Conservation (phyloP, 768 basidiomycete species). For the Termitomyces sp. region DNA sequence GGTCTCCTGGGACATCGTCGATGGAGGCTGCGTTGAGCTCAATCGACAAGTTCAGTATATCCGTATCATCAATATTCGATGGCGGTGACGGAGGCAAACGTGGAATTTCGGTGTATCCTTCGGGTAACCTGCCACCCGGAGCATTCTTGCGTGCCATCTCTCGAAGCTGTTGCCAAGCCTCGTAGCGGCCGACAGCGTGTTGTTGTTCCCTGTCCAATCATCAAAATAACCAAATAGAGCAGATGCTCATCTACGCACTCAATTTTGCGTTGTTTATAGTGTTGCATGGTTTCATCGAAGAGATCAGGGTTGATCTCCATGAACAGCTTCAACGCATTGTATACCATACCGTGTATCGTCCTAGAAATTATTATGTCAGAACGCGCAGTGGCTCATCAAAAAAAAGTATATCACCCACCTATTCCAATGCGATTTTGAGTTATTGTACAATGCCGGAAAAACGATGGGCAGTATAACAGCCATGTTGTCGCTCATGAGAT, state of each 20-base stretch:
- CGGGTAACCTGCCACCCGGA: constrained; percentile 64
- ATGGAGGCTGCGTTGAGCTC: constrained; percentile 84
- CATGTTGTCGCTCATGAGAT: constrained; percentile 97
- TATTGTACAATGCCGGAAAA: constrained; percentile 93
- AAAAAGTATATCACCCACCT: constrained; percentile 55
- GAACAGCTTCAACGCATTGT: constrained; percentile 96
- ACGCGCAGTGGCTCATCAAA: constrained; percentile 3
- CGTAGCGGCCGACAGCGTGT: constrained; percentile 78
- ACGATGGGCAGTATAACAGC: constrained; percentile 88
- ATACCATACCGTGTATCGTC: constrained; percentile 99
- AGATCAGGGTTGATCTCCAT: constrained; percentile 99
- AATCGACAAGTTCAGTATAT: constrained; percentile 85
- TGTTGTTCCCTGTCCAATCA: constrained; percentile 70
- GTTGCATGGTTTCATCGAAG: constrained; percentile 90
- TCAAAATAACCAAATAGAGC: not conserved
- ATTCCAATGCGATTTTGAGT: constrained; percentile 98
- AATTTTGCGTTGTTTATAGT: constrained; percentile 85
- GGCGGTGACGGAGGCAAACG: constrained; percentile 78
- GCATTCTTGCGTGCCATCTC: constrained; percentile 73
- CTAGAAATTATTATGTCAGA: constrained; percentile 36
- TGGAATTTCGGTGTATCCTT: constrained; percentile 64
- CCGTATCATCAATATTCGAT: constrained; percentile 74
- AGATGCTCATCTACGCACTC: constrained; percentile 54
- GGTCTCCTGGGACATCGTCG: constrained; percentile 65
- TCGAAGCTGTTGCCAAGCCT: constrained; percentile 86